Percentiles rank a stretch among this genome's conserved stretches.
phyloP scores from a whole-genome alignment of 179 eudicot species.

The Sideroxylon spinosum region DNA sequence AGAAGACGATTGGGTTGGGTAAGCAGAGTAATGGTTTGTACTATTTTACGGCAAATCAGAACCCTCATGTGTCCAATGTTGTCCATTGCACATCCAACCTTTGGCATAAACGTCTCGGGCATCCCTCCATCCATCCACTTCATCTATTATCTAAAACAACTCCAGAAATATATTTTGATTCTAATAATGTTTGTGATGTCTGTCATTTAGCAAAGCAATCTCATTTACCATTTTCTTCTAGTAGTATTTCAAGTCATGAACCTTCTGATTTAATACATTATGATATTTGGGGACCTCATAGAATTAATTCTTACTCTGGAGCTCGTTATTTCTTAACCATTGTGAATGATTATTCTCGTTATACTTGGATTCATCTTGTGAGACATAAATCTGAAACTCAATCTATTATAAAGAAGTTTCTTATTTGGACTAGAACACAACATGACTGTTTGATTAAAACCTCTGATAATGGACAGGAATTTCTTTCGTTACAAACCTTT shows the following conservation, averaged over 20 bases:
- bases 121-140: too few species aligned
- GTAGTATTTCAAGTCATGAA: neutral
- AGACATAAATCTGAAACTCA: neutral
- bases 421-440: neutral
- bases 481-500: neutral
- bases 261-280: slow-evolving; percentile 13
- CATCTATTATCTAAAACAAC: too few species aligned
- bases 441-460: neutral
- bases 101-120: too few species aligned
- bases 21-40: too few species aligned
- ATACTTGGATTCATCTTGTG: slow-evolving; percentile 1
- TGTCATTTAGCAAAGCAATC: slow-evolving; percentile 12
- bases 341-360: neutral
- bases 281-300: slow-evolving; percentile 13
- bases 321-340: slow-evolving; percentile 2
- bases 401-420: neutral
- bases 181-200: neutral
- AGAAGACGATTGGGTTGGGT: too few species aligned
- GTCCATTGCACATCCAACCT: too few species aligned
- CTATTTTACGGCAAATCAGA: too few species aligned
- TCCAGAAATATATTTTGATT: too few species aligned
- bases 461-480: neutral
- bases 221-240: slow-evolving; percentile 4
- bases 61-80: too few species aligned
- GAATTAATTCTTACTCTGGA: neutral